phyloP scores from a whole-genome alignment of 2,329 filamentous ascomycete species.

The Phoma herbarum region DNA sequence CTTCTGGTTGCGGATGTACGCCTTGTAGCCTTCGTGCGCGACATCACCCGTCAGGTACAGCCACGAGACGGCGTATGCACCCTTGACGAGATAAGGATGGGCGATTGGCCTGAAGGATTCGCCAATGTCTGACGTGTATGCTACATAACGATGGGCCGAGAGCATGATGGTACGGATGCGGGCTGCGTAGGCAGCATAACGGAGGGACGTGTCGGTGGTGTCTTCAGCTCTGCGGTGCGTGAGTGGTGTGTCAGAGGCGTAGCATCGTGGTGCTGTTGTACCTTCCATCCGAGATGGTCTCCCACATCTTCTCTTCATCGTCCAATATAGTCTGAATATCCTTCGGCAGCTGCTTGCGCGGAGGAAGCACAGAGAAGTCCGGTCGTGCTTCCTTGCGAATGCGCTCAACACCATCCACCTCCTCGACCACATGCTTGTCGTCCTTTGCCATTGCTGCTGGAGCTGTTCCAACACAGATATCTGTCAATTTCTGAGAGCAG shows the following conservation, averaged over 20 bases:
- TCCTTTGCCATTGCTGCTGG: conserved; percentile 50
- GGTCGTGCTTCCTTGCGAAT: conserved; percentile 56
- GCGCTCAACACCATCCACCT: conserved; percentile 52
- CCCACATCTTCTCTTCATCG: conserved; percentile 72
- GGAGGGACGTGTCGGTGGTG: conserved; percentile 83
- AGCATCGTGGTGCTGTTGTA: conserved; percentile 56
- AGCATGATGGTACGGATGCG: conserved; percentile 86
- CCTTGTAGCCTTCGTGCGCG: conserved; percentile 91
- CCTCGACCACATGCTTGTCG: conserved; percentile 35
- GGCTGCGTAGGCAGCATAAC: conserved; percentile 92
- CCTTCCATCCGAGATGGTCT: conserved; percentile 81
- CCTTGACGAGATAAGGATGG: conserved; percentile 80
- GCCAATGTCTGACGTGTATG: conserved; percentile 95
- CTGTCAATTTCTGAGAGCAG: no score
- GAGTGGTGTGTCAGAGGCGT: neutral
- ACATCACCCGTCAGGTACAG: conserved; percentile 92
- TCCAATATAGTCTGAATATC: conserved; percentile 66
- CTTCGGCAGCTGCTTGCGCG: conserved; percentile 62
- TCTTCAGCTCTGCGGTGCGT: conserved; percentile 68
- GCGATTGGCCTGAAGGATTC: conserved; percentile 95
- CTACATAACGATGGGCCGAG: conserved; percentile 93
- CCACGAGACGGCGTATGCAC: conserved; percentile 93
- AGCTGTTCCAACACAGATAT: neutral
- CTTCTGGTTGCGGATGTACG: conserved; percentile 86
- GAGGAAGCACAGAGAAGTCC: conserved; percentile 59